Evolutionary conservation across 2,329 filamentous ascomycete species (phyloP), one percentile per base, ranked within the genome.

Genomic region (Sporothrix variecibatus): DNA sequence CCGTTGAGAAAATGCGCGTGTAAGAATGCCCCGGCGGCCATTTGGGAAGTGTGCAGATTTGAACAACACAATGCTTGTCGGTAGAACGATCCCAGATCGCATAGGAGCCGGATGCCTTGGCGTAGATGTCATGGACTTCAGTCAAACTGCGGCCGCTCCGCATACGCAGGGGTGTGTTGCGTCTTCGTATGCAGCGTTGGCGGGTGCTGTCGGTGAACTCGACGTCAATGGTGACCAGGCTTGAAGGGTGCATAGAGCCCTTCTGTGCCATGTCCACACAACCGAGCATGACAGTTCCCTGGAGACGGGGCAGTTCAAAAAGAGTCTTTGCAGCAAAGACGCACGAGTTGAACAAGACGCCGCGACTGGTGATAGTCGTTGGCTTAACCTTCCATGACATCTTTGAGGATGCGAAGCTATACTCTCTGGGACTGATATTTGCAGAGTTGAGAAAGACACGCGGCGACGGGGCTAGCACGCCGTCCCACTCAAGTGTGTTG

Each of bases 401-500:
- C 38, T 46, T n/a, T 12, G 2, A 7, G 1, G 31, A 64, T 26
- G 7, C 17, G 11, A 40, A 64, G 8, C 31, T 34, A 20, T 62
- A n/a, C 58, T 62, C 12, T 8, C 12, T 23, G 11, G 60, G 60
- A 9, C 12, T 11, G 15, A 67, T 67, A 40, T 31, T 43, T 8
- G 40, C 64, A 2, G 64, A 67, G 40, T 67, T 49, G 11, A 23
- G 12, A 11, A 67, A 67, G 3, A 49, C 38, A 7, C 23, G 23
- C 5, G 64, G 64, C n/a, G 64, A 46, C 15, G 64, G 60, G 12
- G 60, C 60, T 9, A 65, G 60, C 34, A 65, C 60, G 28, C 60
- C 60, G n/a, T 65, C 60, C 60, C 60, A 65, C 40, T 43, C 60
- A 4, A 65, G 34, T 3, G 11, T 65, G 60, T 65, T 65, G 60